Evolutionary conservation across 2,329 filamentous ascomycete species (phyloP), one percentile per base, ranked within the genome.

Genomic region (Dryadomyces quercus-mongolicae): DNA sequence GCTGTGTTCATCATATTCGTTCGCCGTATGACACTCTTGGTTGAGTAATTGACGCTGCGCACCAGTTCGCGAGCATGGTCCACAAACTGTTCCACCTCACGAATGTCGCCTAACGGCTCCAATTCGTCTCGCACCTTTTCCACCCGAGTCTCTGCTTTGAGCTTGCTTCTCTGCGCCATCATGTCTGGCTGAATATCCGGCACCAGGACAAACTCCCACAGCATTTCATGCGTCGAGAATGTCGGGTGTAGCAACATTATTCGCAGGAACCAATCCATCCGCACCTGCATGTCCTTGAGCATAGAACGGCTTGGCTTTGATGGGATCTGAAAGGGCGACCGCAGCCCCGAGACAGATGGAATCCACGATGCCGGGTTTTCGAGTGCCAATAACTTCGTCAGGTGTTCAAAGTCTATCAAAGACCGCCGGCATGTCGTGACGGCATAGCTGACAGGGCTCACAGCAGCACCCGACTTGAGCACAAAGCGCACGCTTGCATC

Each of bases 171-270:
- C 66, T 95, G 85, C 53, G 88, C 85, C 77, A 97, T 92, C 80
- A 91, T 89, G 20, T 89, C 83, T 0, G 88, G 79, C 65, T 95
- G 88, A 51, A 98, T 81, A 61, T 98, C 93, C 1, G 93, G 93
- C 13, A 98, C 91, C 0, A 98, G 77, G 69, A 98, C 95, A 70
- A 98, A 98, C 63, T 98, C 93, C 94, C 93, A 98, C 2, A 98
- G 77, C 78, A 97, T 89, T 71, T 98, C 93, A 64, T 98, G 94
- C 0, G 88, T 95, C 0, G 89, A 81, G 65, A 98, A 96, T 0
- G 93, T 97, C 3, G 92, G 86, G 64, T 98, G 93, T 9, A 81
- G 77, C 25, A 98, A 76, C 59, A 98, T 77, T 18, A 90, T 88
- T 60, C 88, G 88, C 61, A 98, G 72, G 62, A 97, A 96, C 61